Conservation (phyloP, 2,329 filamentous ascomycete genomes). For the Mycosphaerella arachidis region DNA sequence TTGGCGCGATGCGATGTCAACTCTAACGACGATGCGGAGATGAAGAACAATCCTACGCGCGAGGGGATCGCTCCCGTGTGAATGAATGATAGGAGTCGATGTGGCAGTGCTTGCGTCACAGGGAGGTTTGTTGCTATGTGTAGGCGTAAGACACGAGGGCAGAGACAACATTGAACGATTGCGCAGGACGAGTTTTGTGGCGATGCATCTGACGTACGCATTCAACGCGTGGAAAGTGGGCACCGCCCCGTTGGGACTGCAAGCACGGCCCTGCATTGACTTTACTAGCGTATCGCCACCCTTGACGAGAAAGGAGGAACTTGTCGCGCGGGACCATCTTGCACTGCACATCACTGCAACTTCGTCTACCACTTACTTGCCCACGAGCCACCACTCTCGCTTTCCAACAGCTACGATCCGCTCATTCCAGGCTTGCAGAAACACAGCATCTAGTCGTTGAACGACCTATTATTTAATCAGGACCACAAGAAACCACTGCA, state of each 20-base stretch:
- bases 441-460: constrained; percentile 1
- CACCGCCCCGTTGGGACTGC: not conserved
- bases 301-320: not conserved
- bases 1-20: not conserved
- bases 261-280: not conserved
- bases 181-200: not conserved
- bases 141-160: not conserved
- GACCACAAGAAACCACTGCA: not conserved
- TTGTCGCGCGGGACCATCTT: not conserved
- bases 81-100: not conserved
- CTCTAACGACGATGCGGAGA: not conserved
- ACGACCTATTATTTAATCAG: not conserved
- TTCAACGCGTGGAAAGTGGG: not conserved
- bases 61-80: not conserved
- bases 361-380: not conserved
- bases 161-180: not conserved
- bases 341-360: not conserved
- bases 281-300: not conserved
- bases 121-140: not conserved
- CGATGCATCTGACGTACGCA: not conserved
- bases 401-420: not conserved
- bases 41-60: not conserved
- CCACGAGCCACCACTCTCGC: not conserved
- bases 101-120: not conserved
- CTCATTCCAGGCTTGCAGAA: not conserved